Conservation (phyloP, 192 early-diverging fungal genomes). For the Coemansia sp. region DNA sequence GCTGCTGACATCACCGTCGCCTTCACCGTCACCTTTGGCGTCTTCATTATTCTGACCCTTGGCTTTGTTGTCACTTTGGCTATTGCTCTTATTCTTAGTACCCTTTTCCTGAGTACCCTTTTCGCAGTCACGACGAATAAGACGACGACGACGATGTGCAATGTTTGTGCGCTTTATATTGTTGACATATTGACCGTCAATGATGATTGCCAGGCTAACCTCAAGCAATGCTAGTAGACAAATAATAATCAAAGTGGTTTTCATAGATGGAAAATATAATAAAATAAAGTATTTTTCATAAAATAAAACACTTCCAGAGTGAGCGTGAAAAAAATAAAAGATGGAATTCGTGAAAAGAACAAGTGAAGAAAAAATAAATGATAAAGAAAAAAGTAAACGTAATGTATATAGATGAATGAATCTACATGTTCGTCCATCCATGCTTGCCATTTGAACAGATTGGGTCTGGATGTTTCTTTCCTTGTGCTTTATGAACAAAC, state of each 20-base stretch:
- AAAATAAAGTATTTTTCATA: not conserved
- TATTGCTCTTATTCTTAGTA: not conserved
- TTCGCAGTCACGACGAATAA: slow-evolving; percentile 10
- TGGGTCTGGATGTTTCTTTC: no score
- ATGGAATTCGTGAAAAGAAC: not conserved
- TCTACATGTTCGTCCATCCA: no score
- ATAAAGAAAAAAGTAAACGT: not conserved
- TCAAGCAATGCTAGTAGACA: not conserved
- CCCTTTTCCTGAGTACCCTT: not conserved
- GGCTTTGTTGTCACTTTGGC: not conserved
- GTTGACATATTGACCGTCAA: not conserved
- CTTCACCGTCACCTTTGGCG: not conserved
- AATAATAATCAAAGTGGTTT: not conserved
- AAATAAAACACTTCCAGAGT: slow-evolving; percentile 1
- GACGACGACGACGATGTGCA: not conserved
- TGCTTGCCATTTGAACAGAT: no score
- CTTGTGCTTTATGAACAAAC: no score
- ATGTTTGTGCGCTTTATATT: not conserved
- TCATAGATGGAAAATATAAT: not conserved
- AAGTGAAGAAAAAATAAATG: not conserved
- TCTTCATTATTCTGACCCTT: not conserved
- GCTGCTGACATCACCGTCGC: no score
- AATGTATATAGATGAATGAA: not conserved
- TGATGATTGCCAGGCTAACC: not conserved
- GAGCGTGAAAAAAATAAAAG: not conserved